Evolutionary conservation across 805 yeast species (phyloP).

Genomic region (Candida parachauliodes): DNA sequence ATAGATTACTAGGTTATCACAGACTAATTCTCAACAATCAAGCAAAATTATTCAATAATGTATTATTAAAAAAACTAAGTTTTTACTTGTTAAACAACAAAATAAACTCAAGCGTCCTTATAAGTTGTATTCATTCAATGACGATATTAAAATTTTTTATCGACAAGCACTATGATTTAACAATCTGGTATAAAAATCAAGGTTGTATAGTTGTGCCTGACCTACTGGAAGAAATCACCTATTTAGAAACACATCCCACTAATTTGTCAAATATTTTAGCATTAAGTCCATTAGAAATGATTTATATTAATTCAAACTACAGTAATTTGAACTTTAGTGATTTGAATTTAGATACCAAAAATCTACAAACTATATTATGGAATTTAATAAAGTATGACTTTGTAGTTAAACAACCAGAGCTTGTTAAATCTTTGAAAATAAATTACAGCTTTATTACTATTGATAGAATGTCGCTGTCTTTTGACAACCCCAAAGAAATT

Average conservation of each 20-base stretch:
- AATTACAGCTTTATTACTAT: not conserved
- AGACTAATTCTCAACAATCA: slow-evolving; percentile 23
- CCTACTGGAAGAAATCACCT: slow-evolving; percentile 4
- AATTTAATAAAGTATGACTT: slow-evolving; percentile 24
- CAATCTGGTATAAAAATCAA: not conserved
- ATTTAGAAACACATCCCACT: not conserved
- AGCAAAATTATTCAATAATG: slow-evolving; percentile 26
- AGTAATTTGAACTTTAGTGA: slow-evolving; percentile 6
- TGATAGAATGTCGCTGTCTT: not conserved
- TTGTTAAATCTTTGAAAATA: not conserved
- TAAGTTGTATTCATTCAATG: slow-evolving; percentile 29
- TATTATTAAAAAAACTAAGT: slow-evolving; percentile 18
- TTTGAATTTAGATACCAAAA: slow-evolving; percentile 7
- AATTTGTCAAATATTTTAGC: slow-evolving; percentile 5
- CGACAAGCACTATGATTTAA: slow-evolving; percentile 11
- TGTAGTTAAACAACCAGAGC: slow-evolving; percentile 9
- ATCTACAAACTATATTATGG: slow-evolving; percentile 29
- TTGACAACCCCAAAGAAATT: not conserved
- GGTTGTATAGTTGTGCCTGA: not conserved
- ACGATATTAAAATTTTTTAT: slow-evolving; percentile 27
- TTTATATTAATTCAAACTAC: slow-evolving; percentile 13
- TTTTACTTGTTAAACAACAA: slow-evolving; percentile 4
- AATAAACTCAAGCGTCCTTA: slow-evolving; percentile 18
- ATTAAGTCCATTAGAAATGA: slow-evolving; percentile 23
- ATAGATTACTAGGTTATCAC: slow-evolving; percentile 4